Percentiles rank a stretch among this genome's conserved stretches.
Evolutionary conservation across 148 eudicot species (phyloP).

Genomic region (Bassia scoparia): DNA sequence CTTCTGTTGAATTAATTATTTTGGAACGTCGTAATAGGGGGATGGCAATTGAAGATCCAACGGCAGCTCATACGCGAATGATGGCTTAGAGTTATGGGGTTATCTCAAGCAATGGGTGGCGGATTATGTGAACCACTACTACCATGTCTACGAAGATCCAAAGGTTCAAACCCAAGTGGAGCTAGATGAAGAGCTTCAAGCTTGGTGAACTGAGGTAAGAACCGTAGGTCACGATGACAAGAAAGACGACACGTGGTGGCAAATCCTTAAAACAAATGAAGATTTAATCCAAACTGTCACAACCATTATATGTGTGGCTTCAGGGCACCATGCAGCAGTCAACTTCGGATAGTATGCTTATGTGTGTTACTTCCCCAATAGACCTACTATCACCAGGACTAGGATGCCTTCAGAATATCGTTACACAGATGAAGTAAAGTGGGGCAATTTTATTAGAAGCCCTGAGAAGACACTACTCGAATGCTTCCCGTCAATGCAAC

Average conservation of each 20-base stretch:
- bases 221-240: conserved; percentile 76
- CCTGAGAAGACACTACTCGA: conserved; percentile 41
- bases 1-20: too few relatives aligned
- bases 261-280: conserved; percentile 47
- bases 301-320: conserved; percentile 77
- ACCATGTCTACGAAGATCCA: too few relatives aligned
- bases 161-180: too few relatives aligned
- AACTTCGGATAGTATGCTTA: conserved; percentile 87
- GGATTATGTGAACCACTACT: conserved; percentile 63
- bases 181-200: conserved; percentile 57
- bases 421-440: conserved; percentile 23
- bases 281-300: conserved; percentile 53
- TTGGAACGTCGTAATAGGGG: too few relatives aligned
- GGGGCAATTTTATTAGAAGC: conserved; percentile 31
- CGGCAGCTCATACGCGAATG: conserved; percentile 69
- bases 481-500: conserved; percentile 52
- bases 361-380: conserved; percentile 70
- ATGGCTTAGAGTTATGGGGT: conserved; percentile 79
- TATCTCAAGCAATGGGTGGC: conserved; percentile 76
- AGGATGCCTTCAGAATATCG: conserved; percentile 60
- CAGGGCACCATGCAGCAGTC: conserved; percentile 84
- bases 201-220: conserved; percentile 73
- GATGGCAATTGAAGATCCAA: conserved; percentile 69
- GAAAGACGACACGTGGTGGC: conserved; percentile 84
- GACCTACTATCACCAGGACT: conserved; percentile 59